Percentiles rank a stretch among this genome's conserved stretches.
phyloP scores from a whole-genome alignment of 2,329 filamentous ascomycete species.

The Leptosphaerulina australis region DNA sequence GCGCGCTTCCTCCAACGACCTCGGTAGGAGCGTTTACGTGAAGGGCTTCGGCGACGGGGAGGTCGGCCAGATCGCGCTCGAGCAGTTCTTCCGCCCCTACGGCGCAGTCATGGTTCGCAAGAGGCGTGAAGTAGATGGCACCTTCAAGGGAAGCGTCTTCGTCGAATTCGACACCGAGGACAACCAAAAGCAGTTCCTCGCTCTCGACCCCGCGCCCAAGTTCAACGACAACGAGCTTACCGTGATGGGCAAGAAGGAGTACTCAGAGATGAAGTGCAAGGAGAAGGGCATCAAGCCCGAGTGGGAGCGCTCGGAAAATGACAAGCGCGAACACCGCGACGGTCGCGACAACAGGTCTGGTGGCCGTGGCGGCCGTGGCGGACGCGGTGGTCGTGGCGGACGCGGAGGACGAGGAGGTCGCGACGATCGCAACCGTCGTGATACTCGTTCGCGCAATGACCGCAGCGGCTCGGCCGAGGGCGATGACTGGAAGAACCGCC shows the following conservation, averaged over 20 bases:
- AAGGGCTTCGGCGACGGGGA: constrained; percentile 93
- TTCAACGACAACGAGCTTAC: constrained; percentile 81
- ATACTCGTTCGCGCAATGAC: constrained; percentile 32
- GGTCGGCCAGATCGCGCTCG: constrained; percentile 89
- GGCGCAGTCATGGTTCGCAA: constrained; percentile 84
- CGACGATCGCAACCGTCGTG: constrained; percentile 26
- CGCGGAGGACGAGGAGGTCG: constrained; percentile 31
- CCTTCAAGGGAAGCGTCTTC: constrained; percentile 96
- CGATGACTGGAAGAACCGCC: constrained; percentile 39
- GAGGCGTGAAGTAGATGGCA: constrained; percentile 70
- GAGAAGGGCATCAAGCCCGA: constrained; percentile 54
- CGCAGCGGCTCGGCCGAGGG: constrained; percentile 33
- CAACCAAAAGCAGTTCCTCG: constrained; percentile 78
- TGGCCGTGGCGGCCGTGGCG: constrained; percentile 29
- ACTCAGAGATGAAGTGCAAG: constrained; percentile 63
- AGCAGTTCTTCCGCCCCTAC: constrained; percentile 84
- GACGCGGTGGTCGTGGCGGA: constrained; percentile 38
- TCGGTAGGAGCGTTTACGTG: constrained; percentile 81
- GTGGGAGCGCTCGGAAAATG: constrained; percentile 45
- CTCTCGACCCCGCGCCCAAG: constrained; percentile 77
- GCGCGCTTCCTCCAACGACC: constrained; percentile 66
- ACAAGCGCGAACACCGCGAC: constrained; percentile 20
- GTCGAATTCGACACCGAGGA: constrained; percentile 88
- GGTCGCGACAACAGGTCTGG: constrained; percentile 41
- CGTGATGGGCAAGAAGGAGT: constrained; percentile 87